Evolutionary conservation across 805 yeast species (phyloP), one percentile per base, ranked within the genome.

Genomic region (Ogataea haglerorum): DNA sequence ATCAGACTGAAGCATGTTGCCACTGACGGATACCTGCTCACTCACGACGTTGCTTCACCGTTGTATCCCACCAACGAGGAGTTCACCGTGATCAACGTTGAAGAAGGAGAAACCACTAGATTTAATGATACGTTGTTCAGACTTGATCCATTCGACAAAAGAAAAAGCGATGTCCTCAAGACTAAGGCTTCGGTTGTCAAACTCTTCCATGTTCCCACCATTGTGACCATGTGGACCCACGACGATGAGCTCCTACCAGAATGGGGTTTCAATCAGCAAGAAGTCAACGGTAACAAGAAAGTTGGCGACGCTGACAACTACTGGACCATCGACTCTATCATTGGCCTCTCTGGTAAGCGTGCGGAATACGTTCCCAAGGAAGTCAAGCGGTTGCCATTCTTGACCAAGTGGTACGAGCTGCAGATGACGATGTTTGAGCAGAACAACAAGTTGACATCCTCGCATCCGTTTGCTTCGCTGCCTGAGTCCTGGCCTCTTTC

Each of bases 1-100:
- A 69, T 93, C 42, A 84, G 97, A 64, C 69, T 93, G 42, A 79
- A 75, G 62, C 99, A 93, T 58, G 75, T 84, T 36, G 79, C 72
- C 22, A 89, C 98, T 2, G 76, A 87, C 38, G 85, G 95, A 9
- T 83, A 68, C 53, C 68, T 93, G 51, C 73, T 88, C 55, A 78
- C 98, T 15, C 99, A 93, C 59, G 97, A 91, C 61, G 97, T 93
- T 40, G 96, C 96, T 2, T 93, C 98, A 3, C 98, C 99, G 21
- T 70, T 82, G 47, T 83, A 67, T 56, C 84, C 97, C 42, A 85
- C 96, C n/a, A 85, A 90, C 56, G 96, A 89, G 66, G 99, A 93
- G 67, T 85, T 93, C 54, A 84, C 93, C 2, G 80, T 95, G 31
- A 80, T 80, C 12, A 60, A 72, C 33, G 70, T 68, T 22, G 95